Conservation (phyloP, 2,329 filamentous ascomycete genomes). For the Juglanconis sp. region DNA sequence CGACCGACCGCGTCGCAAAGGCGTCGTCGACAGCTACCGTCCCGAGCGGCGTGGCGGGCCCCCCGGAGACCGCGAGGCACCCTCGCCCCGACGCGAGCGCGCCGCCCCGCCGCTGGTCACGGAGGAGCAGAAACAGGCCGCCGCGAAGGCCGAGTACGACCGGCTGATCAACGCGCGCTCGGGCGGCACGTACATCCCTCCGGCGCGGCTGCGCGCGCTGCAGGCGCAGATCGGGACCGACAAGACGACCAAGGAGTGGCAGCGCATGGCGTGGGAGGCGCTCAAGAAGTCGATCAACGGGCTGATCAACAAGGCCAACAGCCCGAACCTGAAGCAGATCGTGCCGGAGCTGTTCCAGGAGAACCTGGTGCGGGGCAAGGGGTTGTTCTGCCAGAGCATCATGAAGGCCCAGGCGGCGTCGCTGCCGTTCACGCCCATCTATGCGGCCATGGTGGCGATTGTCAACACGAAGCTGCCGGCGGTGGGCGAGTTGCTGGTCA, state of each 20-base stretch:
- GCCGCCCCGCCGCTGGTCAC: slow-evolving; percentile 45
- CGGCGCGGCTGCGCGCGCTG: slow-evolving; percentile 81
- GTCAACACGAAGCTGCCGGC: slow-evolving; percentile 97
- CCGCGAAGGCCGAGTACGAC: slow-evolving; percentile 88
- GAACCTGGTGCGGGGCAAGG: slow-evolving; percentile 86
- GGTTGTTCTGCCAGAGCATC: slow-evolving; percentile 90
- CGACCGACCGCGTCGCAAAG: slow-evolving; percentile 37
- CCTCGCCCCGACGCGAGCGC: slow-evolving; percentile 25
- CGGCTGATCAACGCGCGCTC: slow-evolving; percentile 89
- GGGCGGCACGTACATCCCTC: slow-evolving; percentile 94
- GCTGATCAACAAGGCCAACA: slow-evolving; percentile 98
- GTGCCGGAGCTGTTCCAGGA: slow-evolving; percentile 94
- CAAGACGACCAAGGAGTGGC: slow-evolving; percentile 93
- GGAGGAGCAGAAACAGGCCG: slow-evolving; percentile 82
- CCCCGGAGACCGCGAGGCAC: neutral
- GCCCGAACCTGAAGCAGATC: slow-evolving; percentile 95
- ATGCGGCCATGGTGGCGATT: slow-evolving; percentile 91
- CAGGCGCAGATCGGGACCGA: slow-evolving; percentile 91
- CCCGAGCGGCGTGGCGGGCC: slow-evolving; percentile 26
- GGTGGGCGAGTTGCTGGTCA: slow-evolving; percentile 86
- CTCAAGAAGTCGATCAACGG: slow-evolving; percentile 99
- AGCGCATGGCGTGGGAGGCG: slow-evolving; percentile 98
- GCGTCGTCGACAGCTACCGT: slow-evolving; percentile 48
- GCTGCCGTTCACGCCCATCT: slow-evolving; percentile 93
- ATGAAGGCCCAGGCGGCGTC: slow-evolving; percentile 98